phyloP scores from a whole-genome alignment of 306 rosid genomes.

The Leucaena leucocephala region DNA sequence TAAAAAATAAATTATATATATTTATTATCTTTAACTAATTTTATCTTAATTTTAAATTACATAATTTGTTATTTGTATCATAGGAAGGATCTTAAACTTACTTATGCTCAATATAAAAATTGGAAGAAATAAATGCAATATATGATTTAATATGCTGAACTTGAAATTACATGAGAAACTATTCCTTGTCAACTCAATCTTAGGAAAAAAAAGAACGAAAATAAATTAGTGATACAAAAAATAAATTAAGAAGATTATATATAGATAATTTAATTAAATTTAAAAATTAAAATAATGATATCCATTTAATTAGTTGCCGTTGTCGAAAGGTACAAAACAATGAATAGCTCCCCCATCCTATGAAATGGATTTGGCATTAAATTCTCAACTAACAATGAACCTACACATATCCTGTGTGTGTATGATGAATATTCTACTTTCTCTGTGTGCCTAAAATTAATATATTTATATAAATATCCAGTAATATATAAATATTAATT shows the following conservation, averaged over 20 bases:
- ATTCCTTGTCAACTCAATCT: background rate
- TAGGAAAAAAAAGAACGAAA: background rate
- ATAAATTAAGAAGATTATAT: background rate
- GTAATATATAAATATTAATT: background rate
- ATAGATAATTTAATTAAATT: background rate
- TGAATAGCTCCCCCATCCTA: background rate
- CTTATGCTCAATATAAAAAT: too few species aligned
- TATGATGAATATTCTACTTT: background rate
- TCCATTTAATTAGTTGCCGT: background rate
- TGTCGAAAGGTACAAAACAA: background rate
- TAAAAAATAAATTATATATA: too few species aligned
- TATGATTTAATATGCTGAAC: too few species aligned
- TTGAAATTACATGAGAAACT: background rate
- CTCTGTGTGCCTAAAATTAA: background rate
- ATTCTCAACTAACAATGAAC: background rate
- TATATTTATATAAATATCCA: background rate
- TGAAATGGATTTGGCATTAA: background rate
- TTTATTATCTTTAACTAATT: too few species aligned
- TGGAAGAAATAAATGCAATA: too few species aligned
- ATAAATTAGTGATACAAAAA: background rate
- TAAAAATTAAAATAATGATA: background rate
- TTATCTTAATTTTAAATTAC: too few species aligned
- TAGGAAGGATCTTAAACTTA: too few species aligned
- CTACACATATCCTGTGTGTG: background rate
- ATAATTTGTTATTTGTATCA: too few species aligned